Conservation (phyloP, 1,139 yeast genomes). For the Debaryomycetaceae sp. region DNA sequence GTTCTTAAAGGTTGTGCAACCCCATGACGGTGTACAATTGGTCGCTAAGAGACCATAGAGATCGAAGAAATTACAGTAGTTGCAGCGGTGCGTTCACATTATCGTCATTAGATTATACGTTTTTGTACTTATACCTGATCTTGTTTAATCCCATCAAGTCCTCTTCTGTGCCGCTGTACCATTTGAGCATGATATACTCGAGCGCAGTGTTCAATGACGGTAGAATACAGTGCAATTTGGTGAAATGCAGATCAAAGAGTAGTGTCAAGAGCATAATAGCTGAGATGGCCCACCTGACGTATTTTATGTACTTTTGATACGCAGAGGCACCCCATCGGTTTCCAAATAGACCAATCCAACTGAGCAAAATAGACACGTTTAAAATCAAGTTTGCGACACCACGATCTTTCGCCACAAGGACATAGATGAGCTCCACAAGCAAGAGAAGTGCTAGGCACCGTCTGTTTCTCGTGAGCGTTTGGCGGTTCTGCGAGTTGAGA, state of each 20-base stretch:
- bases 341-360: constrained; percentile 1
- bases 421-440: constrained; percentile 1
- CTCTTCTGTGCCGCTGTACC: constrained; percentile 9
- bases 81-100: not conserved
- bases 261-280: constrained; percentile 3
- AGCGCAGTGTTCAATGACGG: constrained; percentile 14
- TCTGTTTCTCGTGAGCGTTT: constrained; percentile 3
- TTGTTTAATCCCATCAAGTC: constrained; percentile 12
- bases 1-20: no score
- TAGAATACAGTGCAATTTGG: constrained; percentile 9
- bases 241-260: not conserved
- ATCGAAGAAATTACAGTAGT: no score
- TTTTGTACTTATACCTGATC: constrained; percentile 21
- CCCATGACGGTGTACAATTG: no score
- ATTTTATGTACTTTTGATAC: not conserved
- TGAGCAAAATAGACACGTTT: constrained; percentile 2
- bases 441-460: constrained; percentile 4
- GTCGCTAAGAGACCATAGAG: no score
- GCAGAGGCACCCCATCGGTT: not conserved
- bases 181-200: constrained; percentile 10
- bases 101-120: constrained; percentile 9
- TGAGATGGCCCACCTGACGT: constrained; percentile 7
- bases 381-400: not conserved
- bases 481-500: constrained; percentile 7
- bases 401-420: not conserved